Evolutionary conservation across 352 stramenopile species (phyloP).

Genomic region (Phytophthora niederhauseri): DNA sequence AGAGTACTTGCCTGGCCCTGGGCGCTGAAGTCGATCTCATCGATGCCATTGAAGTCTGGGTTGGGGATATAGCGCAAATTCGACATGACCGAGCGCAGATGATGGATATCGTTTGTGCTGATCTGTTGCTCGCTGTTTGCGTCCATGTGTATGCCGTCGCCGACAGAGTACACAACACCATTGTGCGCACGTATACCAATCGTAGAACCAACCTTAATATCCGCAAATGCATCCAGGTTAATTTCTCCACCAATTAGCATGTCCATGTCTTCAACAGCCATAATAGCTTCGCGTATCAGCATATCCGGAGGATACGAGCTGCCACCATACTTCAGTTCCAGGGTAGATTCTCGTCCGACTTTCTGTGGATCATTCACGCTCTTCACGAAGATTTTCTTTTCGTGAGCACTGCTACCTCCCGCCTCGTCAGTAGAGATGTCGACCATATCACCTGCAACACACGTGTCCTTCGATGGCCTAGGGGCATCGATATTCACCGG

Average conservation of each 20-base stretch:
- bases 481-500: not conserved
- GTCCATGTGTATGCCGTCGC: constrained; percentile 7
- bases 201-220: not conserved
- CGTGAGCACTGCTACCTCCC: constrained; percentile 14
- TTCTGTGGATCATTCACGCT: constrained; percentile 31
- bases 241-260: constrained; percentile 21
- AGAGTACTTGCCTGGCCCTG: constrained; percentile 21
- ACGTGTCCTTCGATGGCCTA: constrained; percentile 3
- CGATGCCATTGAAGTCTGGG: constrained; percentile 34
- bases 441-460: constrained; percentile 4
- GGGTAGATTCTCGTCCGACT: constrained; percentile 10
- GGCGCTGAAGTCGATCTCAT: constrained; percentile 27
- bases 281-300: constrained; percentile 13
- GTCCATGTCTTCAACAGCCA: constrained; percentile 22
- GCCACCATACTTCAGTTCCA: constrained; percentile 21
- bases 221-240: constrained; percentile 15
- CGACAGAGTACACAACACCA: constrained; percentile 15
- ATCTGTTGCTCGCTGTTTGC: constrained; percentile 19
- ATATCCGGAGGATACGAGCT: constrained; percentile 14
- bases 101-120: not conserved
- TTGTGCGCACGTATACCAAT: constrained; percentile 23
- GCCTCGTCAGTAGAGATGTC: not conserved
- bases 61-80: constrained; percentile 28
- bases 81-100: constrained; percentile 14
- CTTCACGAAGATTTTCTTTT: constrained; percentile 29